These are phyloP conservation scores for Apiospora hydei DNA, from an alignment of 2,329 filamentous ascomycete genomes.

Conservation along the genomic window DNA sequence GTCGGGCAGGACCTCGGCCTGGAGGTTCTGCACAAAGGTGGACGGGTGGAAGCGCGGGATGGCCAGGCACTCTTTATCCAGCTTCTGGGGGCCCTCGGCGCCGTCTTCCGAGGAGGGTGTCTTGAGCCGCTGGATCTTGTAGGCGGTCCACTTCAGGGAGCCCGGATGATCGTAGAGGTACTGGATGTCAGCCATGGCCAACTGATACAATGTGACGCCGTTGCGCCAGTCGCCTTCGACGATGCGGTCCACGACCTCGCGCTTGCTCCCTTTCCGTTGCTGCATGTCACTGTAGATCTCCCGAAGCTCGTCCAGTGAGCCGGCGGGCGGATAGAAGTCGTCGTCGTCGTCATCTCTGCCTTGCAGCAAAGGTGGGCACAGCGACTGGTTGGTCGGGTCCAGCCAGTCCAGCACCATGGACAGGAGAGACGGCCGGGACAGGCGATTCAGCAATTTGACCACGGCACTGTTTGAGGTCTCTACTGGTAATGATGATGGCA, in stretches of 20 bases:
- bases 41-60: slow-evolving; percentile 81
- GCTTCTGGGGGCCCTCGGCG: slow-evolving; percentile 44
- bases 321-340: slow-evolving; percentile 73
- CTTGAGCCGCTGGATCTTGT: slow-evolving; percentile 63
- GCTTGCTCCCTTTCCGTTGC: slow-evolving; percentile 64
- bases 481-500: slow-evolving; percentile 75
- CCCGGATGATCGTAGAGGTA: slow-evolving; percentile 71
- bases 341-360: slow-evolving; percentile 57
- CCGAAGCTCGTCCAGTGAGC: slow-evolving; percentile 70
- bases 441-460: slow-evolving; percentile 70
- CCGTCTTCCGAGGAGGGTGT: slow-evolving; percentile 49
- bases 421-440: slow-evolving; percentile 76
- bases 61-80: slow-evolving; percentile 54
- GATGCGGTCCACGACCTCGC: slow-evolving; percentile 69
- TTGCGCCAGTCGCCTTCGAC: slow-evolving; percentile 73
- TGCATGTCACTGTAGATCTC: slow-evolving; percentile 69
- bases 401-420: slow-evolving; percentile 81
- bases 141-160: slow-evolving; percentile 70
- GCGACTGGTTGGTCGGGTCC: slow-evolving; percentile 66
- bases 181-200: slow-evolving; percentile 73
- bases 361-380: slow-evolving; percentile 68
- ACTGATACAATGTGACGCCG: slow-evolving; percentile 69
- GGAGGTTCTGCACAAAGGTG: slow-evolving; percentile 79
- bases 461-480: slow-evolving; percentile 70
- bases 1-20: slow-evolving; percentile 76